These are phyloP conservation scores for Zalerion maritima DNA, from an alignment of 495 filamentous ascomycete genomes.

Conservation along the genomic window DNA sequence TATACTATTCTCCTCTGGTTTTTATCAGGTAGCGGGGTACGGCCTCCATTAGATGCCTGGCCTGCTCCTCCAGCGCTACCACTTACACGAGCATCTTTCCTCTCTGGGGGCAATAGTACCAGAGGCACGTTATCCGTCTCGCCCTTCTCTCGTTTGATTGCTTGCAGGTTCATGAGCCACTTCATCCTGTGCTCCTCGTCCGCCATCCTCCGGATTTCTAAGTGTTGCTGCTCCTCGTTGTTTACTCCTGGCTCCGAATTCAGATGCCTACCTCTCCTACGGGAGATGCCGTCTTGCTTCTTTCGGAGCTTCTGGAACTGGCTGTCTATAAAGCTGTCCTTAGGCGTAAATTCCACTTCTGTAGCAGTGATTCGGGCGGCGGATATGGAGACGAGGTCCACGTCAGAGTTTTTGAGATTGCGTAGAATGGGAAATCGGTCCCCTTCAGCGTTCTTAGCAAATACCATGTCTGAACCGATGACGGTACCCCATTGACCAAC, in stretches of 20 bases:
- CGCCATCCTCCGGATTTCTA: constrained; percentile 11
- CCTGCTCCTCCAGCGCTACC: no score
- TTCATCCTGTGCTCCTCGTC: constrained; percentile 26
- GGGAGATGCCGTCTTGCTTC: constrained; percentile 2
- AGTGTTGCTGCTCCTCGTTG: constrained; percentile 3
- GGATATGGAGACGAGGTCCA: constrained; percentile 49
- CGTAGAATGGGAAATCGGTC: constrained; percentile 24
- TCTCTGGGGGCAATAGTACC: no score
- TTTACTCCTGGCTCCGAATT: constrained; percentile 4
- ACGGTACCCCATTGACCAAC: constrained; percentile 63
- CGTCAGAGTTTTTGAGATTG: constrained; percentile 27
- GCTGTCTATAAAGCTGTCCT: constrained; percentile 4
- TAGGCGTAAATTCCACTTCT: constrained; percentile 16
- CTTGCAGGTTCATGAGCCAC: constrained; percentile 29
- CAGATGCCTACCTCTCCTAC: constrained; percentile 9
- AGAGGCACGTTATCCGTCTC: constrained; percentile 42
- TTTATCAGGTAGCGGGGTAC: no score
- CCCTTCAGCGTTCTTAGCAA: constrained; percentile 35
- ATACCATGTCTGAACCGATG: constrained; percentile 66
- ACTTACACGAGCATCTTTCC: no score
- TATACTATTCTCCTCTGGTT: no score
- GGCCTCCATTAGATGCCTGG: no score
- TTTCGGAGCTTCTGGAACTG: constrained; percentile 1
- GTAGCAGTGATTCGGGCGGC: constrained; percentile 30
- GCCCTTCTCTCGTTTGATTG: constrained; percentile 36